A percentile compares a stretch with the other conserved stretches of the same genome.
phyloP scores from a whole-genome alignment of 2,329 filamentous ascomycete genomes.

The Colletotrichum sp. region DNA sequence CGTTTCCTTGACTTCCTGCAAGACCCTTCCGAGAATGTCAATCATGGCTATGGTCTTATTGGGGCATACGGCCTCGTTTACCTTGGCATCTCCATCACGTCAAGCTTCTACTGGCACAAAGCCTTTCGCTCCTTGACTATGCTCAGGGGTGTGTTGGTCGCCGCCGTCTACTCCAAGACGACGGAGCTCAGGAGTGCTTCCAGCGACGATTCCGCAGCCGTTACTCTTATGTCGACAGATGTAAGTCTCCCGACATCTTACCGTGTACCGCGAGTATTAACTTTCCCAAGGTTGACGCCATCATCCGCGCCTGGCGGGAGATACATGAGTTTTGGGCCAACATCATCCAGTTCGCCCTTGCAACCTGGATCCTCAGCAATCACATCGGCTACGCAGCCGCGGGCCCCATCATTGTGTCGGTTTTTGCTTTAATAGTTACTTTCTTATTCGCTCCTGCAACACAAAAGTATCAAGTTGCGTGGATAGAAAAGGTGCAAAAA shows the following conservation, averaged over 20 bases:
- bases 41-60: conserved; percentile 43
- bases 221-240: conserved; percentile 34
- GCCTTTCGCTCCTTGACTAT: conserved; percentile 28
- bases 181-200: conserved; percentile 21
- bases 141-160: conserved; percentile 30
- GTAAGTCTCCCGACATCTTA: conserved; percentile 20
- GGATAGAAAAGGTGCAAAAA: conserved; percentile 54
- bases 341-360: conserved; percentile 36
- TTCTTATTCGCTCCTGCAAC: conserved; percentile 30
- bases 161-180: conserved; percentile 30
- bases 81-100: conserved; percentile 42
- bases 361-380: conserved; percentile 35
- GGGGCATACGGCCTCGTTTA: conserved; percentile 46
- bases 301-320: conserved; percentile 38
- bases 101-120: conserved; percentile 26
- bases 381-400: conserved; percentile 38
- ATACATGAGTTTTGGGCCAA: conserved; percentile 43
- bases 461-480: conserved; percentile 36
- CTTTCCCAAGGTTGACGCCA: conserved; percentile 37
- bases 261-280: background rate
- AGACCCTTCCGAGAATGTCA: conserved; percentile 27
- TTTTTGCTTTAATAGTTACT: conserved; percentile 29
- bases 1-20: conserved; percentile 36
- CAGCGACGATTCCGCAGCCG: conserved; percentile 23
- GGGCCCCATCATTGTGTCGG: conserved; percentile 36